Base-by-base conservation (phyloP, 441 rosid genomes). In the Croton laevigatus region DNA sequence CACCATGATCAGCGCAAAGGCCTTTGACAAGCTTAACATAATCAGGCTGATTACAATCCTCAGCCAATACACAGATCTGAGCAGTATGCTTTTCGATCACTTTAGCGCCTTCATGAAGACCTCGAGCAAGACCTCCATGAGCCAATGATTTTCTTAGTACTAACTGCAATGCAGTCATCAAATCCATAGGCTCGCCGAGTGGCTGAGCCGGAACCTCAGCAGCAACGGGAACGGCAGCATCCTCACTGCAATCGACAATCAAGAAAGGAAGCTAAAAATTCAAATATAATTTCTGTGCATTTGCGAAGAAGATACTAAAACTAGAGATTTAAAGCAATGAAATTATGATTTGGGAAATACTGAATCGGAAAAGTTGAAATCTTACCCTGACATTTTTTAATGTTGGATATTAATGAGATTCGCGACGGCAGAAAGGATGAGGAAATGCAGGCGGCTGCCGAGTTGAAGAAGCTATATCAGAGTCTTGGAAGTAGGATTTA, bases 41-140 rank as follows among this genome's bases (percentile, higher is more conserved):
- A 71, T 91, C 95, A 63, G 98, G 91, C 65, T 91, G 96, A 79
- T 94, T 82, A 70, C 98, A 94, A 82, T 91, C 97, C 73, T 94
- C 97, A 11, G 97, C 97, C 80, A 94, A 63, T 11, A 94, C 87
- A 75, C 90, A 86, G 1, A 94, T 91, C 84, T 85, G 90, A n/a
- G 90, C 97, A 0, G 77, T 80, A 63, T 87, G 86, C 90, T 91
- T 90, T 79, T 94, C 98, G 19, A 94, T 85, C 62, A 89, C 89
- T 81, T 94, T 94, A 5, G 97, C 94, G 22, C 89, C 82, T 69
- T 92, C 94, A 8, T 90, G 96, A 23, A 94, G 88, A 52, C 99
- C 99, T 7, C 90, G 91, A 6, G 79, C 72, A 53, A 94, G 96
- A 4, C 97, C 97, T 42, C 95, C 92, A n/a, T 90, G 86, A 58